Percentiles rank a stretch among this genome's conserved stretches.
Conservation (phyloP, 164 flowering plant genomes). For the Chimonanthus salicifolius region DNA sequence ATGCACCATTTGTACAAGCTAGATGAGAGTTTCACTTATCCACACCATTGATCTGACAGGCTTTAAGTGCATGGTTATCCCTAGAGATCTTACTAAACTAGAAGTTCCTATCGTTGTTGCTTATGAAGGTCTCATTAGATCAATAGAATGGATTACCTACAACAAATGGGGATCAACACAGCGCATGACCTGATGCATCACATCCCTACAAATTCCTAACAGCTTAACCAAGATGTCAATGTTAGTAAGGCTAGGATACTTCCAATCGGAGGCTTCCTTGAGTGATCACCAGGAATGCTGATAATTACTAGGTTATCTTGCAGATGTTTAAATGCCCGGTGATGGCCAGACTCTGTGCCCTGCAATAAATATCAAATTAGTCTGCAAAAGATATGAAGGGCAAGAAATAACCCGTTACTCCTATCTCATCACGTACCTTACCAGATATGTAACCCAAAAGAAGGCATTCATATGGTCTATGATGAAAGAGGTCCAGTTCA, state of each 20-base stretch:
- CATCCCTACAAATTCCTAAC: no score
- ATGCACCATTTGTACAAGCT: neutral
- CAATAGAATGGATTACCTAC: neutral
- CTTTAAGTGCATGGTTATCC: neutral
- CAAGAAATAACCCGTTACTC: neutral
- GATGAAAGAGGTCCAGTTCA: conserved; percentile 88
- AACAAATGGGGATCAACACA: neutral
- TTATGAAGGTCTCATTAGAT: neutral
- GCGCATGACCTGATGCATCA: neutral
- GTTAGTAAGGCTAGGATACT: conserved; percentile 37
- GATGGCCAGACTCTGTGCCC: conserved; percentile 25
- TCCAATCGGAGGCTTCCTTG: conserved; percentile 93
- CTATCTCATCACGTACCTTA: conserved; percentile 34
- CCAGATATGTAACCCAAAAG: conserved; percentile 55
- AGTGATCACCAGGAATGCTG: conserved; percentile 88
- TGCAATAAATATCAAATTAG: conserved; percentile 12
- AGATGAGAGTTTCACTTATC: neutral
- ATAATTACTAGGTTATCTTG: conserved; percentile 55
- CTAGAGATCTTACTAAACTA: neutral
- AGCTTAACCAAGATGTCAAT: no score
- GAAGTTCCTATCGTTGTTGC: neutral
- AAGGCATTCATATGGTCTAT: conserved; percentile 91
- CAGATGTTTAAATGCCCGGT: conserved; percentile 17
- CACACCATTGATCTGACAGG: neutral
- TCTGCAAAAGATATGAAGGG: neutral